These are phyloP conservation scores for Elasticomyces elasticus DNA, from an alignment of 495 filamentous ascomycete genomes.

Conservation along the genomic window DNA sequence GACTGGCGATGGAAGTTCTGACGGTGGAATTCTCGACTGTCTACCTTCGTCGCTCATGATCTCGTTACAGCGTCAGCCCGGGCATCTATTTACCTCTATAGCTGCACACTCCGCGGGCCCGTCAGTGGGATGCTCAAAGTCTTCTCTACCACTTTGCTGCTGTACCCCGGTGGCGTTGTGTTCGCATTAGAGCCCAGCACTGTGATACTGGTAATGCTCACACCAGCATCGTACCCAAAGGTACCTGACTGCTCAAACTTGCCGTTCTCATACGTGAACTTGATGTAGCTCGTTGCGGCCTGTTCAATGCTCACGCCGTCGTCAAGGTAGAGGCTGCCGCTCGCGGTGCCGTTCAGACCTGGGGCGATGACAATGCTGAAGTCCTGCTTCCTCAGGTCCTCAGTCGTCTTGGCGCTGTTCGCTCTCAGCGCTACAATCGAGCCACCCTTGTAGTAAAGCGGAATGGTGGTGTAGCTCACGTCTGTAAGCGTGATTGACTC, in stretches of 20 bases:
- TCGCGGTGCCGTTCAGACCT: slow-evolving; percentile 38
- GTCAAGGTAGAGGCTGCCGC: slow-evolving; percentile 44
- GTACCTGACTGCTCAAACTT: slow-evolving; percentile 17
- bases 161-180: not conserved
- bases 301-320: slow-evolving; percentile 30
- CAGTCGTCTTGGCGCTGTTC: slow-evolving; percentile 57
- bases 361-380: slow-evolving; percentile 66
- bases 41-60: too few species aligned
- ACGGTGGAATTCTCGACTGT: too few species aligned
- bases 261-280: slow-evolving; percentile 23
- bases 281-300: slow-evolving; percentile 21
- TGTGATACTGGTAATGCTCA: slow-evolving; percentile 16
- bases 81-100: too few species aligned
- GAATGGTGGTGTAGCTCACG: slow-evolving; percentile 55
- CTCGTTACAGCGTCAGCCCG: too few species aligned
- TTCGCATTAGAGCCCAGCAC: slow-evolving; percentile 12
- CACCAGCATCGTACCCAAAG: slow-evolving; percentile 23
- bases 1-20: too few species aligned
- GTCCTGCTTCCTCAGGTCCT: slow-evolving; percentile 51
- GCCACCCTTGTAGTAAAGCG: slow-evolving; percentile 62
- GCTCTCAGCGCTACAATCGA: slow-evolving; percentile 56
- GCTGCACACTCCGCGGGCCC: slow-evolving; percentile 5
- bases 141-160: not conserved
- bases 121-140: slow-evolving; percentile 10
- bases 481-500: slow-evolving; percentile 41